Evolutionary conservation across 2,329 filamentous ascomycete genomes (phyloP).

Genomic region (Zymoseptoria brevis): DNA sequence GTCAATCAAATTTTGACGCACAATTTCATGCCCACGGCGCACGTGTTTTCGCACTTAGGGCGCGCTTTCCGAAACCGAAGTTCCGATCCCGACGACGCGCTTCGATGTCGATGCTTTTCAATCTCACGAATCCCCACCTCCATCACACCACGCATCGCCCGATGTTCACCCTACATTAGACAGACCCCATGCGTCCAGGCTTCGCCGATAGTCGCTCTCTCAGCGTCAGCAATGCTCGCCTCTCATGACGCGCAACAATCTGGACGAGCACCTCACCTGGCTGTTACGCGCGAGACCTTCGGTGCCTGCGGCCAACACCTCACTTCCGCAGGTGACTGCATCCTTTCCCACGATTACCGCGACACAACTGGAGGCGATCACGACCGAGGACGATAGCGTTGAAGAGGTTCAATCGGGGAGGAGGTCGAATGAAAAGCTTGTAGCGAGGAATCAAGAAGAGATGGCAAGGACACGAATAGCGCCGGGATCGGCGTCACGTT

Average conservation of each 20-base stretch:
- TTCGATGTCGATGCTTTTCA: not conserved
- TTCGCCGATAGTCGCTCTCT: not conserved
- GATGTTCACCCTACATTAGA: not conserved
- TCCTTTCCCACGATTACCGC: slow-evolving; percentile 7
- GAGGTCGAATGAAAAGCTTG: slow-evolving; percentile 1
- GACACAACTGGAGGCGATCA: slow-evolving; percentile 4
- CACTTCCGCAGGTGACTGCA: slow-evolving; percentile 16
- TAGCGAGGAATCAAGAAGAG: slow-evolving; percentile 9
- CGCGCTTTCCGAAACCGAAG: not conserved
- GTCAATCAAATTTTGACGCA: too few species aligned
- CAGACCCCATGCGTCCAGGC: not conserved
- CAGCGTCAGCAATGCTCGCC: slow-evolving; percentile 18
- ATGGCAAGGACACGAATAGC: slow-evolving; percentile 40
- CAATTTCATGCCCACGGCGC: not conserved
- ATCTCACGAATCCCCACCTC: not conserved
- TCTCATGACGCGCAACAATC: slow-evolving; percentile 43
- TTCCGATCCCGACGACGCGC: too few species aligned
- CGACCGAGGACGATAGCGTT: not conserved
- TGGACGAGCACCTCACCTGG: slow-evolving; percentile 42
- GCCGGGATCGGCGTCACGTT: slow-evolving; percentile 36
- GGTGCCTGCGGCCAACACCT: slow-evolving; percentile 27
- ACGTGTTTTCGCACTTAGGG: not conserved
- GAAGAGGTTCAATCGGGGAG: not conserved
- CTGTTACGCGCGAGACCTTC: slow-evolving; percentile 40
- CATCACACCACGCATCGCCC: not conserved